Evolutionary conservation across 1,139 yeast genomes (phyloP), one percentile per base, ranked within the genome.

Genomic region (Debaryomyces singareniensis): DNA sequence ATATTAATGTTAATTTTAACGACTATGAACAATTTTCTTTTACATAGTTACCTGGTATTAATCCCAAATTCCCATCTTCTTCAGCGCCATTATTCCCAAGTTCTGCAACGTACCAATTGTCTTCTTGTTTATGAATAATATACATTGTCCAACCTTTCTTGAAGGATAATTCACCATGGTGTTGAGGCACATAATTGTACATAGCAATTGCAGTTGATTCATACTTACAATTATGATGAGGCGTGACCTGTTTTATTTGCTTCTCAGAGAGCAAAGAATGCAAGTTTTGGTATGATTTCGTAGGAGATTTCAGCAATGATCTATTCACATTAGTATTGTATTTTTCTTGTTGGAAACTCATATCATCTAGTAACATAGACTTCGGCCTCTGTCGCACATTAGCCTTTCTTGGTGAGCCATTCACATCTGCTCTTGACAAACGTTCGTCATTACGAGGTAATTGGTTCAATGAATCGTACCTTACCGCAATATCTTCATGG

Each of bases 61-160:
- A 66, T 0, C 96, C 96, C 6, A 76, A 64, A 37, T 43, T 34
- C 3, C 72, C 73, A n/a, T 43, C 49, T 5, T 43, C 41, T 16
- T 68, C 68, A 7, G 71, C 72, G 16, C 74, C 65, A 35, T 71
- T 70, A n/a, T 53, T 53, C 5, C 73, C 64, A 30, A 81, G 74
- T 49, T 86, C 95, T 38, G 85, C 82, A 43, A 80, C 78, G 79
- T 82, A 86, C 95, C 96, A 86, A 21, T 87, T 86, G 47, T 86
- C 95, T 32, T 81, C 89, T 51, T 85, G 94, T 63, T 71, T 79
- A 42, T 75, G 76, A 15, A 83, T 55, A 10, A 86, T 74, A 37
- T 77, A 68, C 53, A 86, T 60, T n/a, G 75, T 52, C 64, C 87
- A 93, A 33, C 81, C 82, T 48, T 83, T 82, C 34, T 71, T 68